Conservation (phyloP, 2,329 filamentous ascomycete species). For the Geosmithia putterillii region DNA sequence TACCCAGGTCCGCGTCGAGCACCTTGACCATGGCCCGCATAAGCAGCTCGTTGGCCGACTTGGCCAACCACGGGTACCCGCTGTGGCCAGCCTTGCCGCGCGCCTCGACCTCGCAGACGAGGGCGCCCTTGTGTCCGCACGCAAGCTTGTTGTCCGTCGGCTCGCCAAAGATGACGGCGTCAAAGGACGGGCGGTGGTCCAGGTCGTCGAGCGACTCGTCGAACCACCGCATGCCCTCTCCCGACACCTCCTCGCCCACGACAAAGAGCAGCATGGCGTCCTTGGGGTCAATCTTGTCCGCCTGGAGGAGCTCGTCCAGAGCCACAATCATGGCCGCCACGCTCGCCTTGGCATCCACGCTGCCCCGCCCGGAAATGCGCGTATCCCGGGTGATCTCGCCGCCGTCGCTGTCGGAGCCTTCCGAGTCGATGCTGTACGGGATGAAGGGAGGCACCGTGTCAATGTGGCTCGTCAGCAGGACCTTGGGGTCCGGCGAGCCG, state of each 20-base stretch:
- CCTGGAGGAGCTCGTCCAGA: conserved; percentile 38
- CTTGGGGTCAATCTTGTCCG: conserved; percentile 24
- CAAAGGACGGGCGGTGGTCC: conserved; percentile 26
- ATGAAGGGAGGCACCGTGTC: conserved; percentile 67
- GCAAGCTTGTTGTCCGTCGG: conserved; percentile 83
- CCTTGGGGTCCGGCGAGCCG: conserved; percentile 34
- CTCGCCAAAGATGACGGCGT: conserved; percentile 80
- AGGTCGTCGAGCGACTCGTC: conserved; percentile 21
- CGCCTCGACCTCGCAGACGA: conserved; percentile 54
- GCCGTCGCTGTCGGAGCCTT: too few relatives aligned
- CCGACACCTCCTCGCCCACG: conserved; percentile 72
- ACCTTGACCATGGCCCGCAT: conserved; percentile 59
- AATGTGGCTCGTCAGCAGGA: conserved; percentile 71
- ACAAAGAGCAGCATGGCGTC: conserved; percentile 53
- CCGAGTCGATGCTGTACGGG: conserved; percentile 48
- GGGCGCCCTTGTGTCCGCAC: conserved; percentile 80
- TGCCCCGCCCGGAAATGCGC: conserved; percentile 59
- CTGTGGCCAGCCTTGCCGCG: conserved; percentile 72
- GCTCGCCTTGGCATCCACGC: conserved; percentile 58
- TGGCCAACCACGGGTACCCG: conserved; percentile 83
- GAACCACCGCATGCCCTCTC: conserved; percentile 64
- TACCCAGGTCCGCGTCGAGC: conserved; percentile 58
- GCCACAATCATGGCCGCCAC: conserved; percentile 67
- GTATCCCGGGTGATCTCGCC: conserved; percentile 29
- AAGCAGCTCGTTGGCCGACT: conserved; percentile 73